Conservation (phyloP, 2,329 filamentous ascomycete species). For the Magnaporthales sp. region DNA sequence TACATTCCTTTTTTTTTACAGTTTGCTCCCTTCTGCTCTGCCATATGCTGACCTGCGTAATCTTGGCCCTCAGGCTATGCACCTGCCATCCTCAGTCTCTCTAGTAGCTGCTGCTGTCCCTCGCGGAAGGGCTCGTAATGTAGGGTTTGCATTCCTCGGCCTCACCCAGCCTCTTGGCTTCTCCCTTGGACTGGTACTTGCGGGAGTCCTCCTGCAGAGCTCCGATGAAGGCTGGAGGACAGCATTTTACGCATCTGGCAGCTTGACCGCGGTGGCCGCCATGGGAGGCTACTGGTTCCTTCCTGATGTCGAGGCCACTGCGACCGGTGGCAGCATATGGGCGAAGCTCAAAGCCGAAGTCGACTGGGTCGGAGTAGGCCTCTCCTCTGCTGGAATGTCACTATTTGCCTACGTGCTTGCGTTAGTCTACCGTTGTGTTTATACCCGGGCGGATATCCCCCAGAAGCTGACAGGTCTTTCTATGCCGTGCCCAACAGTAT, state of each 20-base stretch:
- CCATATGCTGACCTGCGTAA: neutral
- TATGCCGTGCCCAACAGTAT: neutral
- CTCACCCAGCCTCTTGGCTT: constrained; percentile 39
- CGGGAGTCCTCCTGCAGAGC: constrained; percentile 36
- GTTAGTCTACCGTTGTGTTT: constrained; percentile 10
- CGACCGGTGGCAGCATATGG: constrained; percentile 8
- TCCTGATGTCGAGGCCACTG: constrained; percentile 16
- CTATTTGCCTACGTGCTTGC: constrained; percentile 45
- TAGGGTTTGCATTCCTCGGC: constrained; percentile 34
- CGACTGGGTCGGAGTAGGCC: constrained; percentile 43
- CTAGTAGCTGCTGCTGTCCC: constrained; percentile 23
- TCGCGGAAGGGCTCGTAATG: constrained; percentile 25
- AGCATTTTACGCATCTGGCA: constrained; percentile 32
- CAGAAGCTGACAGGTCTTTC: neutral
- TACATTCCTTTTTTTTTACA: neutral
- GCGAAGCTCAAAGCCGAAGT: constrained; percentile 29
- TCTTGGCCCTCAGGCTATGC: constrained; percentile 16
- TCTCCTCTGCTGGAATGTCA: constrained; percentile 36
- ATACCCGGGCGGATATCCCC: constrained; percentile 12
- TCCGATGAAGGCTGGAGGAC: constrained; percentile 33
- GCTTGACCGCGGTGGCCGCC: constrained; percentile 25
- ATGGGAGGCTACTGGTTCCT: constrained; percentile 25
- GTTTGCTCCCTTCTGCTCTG: neutral
- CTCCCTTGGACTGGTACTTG: constrained; percentile 39
- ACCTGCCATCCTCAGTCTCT: constrained; percentile 25